Base-by-base conservation (phyloP, 208 protist species). In the Trypanosoma caninum region DNA sequence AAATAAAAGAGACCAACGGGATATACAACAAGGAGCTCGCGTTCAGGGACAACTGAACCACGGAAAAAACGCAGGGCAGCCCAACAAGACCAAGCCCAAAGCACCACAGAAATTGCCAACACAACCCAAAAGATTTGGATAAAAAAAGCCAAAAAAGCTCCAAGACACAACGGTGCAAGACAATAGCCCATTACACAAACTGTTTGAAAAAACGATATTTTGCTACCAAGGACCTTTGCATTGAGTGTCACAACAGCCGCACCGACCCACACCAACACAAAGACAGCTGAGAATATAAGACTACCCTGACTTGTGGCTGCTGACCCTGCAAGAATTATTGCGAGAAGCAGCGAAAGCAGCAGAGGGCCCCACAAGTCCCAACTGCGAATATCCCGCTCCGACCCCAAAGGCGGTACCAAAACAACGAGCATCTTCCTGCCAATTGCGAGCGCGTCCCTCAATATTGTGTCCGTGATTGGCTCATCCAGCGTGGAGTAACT, bases 171-270 rank as follows among this genome's bases (percentile, higher is more conserved):
- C 11, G 95, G 95, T 9, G 85, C 79, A 11, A 97, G 56, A 60
- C 91, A 98, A 76, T 98, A 98, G 13, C 95, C 95, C 58, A 98
- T 80, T n/a, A 96, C 82, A 69, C 94, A 98, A 20, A 97, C 82
- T 6, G 72, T 92, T 57, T 98, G 95, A 66, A 98, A 97, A 47
- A 98, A 96, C 35, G 94, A 97, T 42, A 91, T 82, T 14, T 53
- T 74, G 45, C 90, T 89, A 52, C 94, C 93, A 11, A 98, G 82
- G 35, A 98, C 71, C 56, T 95, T 90, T 14, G 84, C 81, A 50
- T 98, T 97, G 33, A 98, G 46, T 20, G 91, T 96, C 13, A 98
- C 87, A 3, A 98, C 56, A 7, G 73, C 74, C 6, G 86, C 67
- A 34, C 95, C 95, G 31, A 93, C 18, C 77, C 82, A 96, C 3